Percentiles rank a stretch among this genome's conserved stretches.
Conservation (phyloP, 495 filamentous ascomycete species). For the Penicillium robsamsonii region DNA sequence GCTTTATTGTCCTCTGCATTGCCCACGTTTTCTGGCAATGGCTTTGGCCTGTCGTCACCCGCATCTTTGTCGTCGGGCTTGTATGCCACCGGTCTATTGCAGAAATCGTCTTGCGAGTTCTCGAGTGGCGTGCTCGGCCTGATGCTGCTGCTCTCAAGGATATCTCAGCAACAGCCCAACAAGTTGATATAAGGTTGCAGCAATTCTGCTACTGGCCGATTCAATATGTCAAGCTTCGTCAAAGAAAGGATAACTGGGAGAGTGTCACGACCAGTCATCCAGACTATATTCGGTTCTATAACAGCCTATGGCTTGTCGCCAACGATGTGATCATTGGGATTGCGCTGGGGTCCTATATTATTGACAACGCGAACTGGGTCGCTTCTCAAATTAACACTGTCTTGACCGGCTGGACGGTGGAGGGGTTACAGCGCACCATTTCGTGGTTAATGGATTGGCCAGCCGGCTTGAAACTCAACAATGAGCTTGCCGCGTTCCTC, state of each 20-base stretch:
- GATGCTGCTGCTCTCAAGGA: constrained; percentile 87
- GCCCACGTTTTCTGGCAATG: constrained; percentile 72
- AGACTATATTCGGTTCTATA: constrained; percentile 99
- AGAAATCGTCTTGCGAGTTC: constrained; percentile 71
- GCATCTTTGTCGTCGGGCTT: constrained; percentile 70
- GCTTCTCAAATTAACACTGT: constrained; percentile 77
- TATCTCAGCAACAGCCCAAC: constrained; percentile 95
- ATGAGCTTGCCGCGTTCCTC: constrained; percentile 86
- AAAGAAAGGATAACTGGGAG: constrained; percentile 89
- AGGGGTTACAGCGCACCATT: constrained; percentile 85
- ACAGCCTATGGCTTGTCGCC: constrained; percentile 96
- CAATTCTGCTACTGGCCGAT: constrained; percentile 99
- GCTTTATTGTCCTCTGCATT: constrained; percentile 64
- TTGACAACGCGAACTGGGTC: constrained; percentile 87
- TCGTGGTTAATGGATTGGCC: constrained; percentile 96
- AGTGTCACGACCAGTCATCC: constrained; percentile 94
- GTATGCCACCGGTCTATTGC: constrained; percentile 79
- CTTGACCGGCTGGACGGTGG: constrained; percentile 79
- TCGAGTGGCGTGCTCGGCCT: constrained; percentile 85
- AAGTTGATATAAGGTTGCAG: constrained; percentile 94
- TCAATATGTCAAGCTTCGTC: constrained; percentile 87
- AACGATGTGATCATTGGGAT: constrained; percentile 99
- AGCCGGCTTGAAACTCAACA: constrained; percentile 97
- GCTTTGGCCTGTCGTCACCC: constrained; percentile 73
- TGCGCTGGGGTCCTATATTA: constrained; percentile 92